Base-by-base conservation (phyloP, 192 early-diverging fungal species). In the Gonapodya prolifera region DNA sequence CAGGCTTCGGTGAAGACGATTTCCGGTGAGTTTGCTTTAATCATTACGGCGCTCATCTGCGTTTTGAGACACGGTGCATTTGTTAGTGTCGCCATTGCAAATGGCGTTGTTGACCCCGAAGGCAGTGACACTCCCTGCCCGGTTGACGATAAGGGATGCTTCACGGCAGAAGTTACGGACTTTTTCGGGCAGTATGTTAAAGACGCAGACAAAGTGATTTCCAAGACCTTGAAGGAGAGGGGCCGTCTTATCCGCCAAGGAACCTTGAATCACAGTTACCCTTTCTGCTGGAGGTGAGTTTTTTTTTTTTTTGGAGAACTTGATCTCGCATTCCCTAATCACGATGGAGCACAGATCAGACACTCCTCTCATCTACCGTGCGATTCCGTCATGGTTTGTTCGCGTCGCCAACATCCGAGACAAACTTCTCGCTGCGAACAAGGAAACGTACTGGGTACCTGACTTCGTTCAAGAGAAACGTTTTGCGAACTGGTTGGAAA, bases 1-100 rank as follows among this genome's bases (percentile, higher is more conserved):
- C 98, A 16, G 96, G 91, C 30, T 99, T 96, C 88, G 98, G 98
- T 84, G 98, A 98, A 83, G 98, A 99, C 87, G 98, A 99, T 91
- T 94, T 93, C 86, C 94, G 98, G 45, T 61, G 45, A 61, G 45
- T 61, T 23, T 8, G 23, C 23, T 16, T 61, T 23, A 23, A 16
- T 23, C 8, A 23, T 61, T 61, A 16, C 23, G 8, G 45, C 45
- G 8, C 45, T 8, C 23, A 61, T 61, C 23, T 16, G 23, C 8
- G 23, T 23, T 8, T 23, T 23, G 8, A 61, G 23, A 23, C 45
- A 61, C n/a, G 45, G 23, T 61, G 23, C 45, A 23, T 61, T 23
- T 23, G 45, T 61, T 23, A 61, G 45, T 77, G 92, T 98, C 34
- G 95, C 93, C 82, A 79, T 93, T n/a, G 88, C 83, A 33, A 75